phyloP scores from a whole-genome alignment of 2,329 filamentous ascomycete genomes.

The Penicillium italicum region DNA sequence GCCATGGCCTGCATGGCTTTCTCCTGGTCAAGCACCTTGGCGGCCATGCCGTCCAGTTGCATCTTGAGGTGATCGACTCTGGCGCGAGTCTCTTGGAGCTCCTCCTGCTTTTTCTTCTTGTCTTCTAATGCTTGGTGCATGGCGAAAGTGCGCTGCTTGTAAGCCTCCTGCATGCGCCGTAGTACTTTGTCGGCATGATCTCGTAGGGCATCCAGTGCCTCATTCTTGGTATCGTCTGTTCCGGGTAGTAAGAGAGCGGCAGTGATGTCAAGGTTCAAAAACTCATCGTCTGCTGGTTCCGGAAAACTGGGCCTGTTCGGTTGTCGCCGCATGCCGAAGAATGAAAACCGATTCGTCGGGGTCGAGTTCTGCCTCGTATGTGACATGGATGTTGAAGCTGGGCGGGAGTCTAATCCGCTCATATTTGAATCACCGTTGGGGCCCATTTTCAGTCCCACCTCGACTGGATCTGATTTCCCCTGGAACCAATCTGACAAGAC shows the following conservation, averaged over 20 bases:
- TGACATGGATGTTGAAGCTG: slow-evolving; percentile 4
- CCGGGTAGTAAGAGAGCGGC: slow-evolving; percentile 54
- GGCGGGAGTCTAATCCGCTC: slow-evolving; percentile 15
- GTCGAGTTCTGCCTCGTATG: slow-evolving; percentile 20
- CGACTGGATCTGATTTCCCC: slow-evolving; percentile 50
- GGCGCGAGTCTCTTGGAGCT: slow-evolving; percentile 58
- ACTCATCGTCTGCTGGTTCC: slow-evolving; percentile 49
- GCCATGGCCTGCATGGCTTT: slow-evolving; percentile 53
- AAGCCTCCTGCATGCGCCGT: slow-evolving; percentile 54
- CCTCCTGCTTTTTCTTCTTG: slow-evolving; percentile 57
- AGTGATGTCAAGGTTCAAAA: slow-evolving; percentile 54
- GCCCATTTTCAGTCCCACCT: slow-evolving; percentile 38
- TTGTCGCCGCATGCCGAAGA: slow-evolving; percentile 41
- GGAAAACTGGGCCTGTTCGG: slow-evolving; percentile 26
- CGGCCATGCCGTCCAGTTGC: slow-evolving; percentile 59
- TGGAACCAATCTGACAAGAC: slow-evolving; percentile 52
- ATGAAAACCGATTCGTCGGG: slow-evolving; percentile 39
- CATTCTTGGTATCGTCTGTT: slow-evolving; percentile 48
- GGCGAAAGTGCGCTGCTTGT: slow-evolving; percentile 50
- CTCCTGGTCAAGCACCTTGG: slow-evolving; percentile 54
- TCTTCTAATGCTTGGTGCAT: slow-evolving; percentile 53
- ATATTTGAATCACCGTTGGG: slow-evolving; percentile 15
- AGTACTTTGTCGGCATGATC: slow-evolving; percentile 55
- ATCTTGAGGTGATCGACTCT: slow-evolving; percentile 56
- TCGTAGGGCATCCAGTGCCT: slow-evolving; percentile 56